phyloP scores from a whole-genome alignment of 352 stramenopile species.

The Pythium monospermum region DNA sequence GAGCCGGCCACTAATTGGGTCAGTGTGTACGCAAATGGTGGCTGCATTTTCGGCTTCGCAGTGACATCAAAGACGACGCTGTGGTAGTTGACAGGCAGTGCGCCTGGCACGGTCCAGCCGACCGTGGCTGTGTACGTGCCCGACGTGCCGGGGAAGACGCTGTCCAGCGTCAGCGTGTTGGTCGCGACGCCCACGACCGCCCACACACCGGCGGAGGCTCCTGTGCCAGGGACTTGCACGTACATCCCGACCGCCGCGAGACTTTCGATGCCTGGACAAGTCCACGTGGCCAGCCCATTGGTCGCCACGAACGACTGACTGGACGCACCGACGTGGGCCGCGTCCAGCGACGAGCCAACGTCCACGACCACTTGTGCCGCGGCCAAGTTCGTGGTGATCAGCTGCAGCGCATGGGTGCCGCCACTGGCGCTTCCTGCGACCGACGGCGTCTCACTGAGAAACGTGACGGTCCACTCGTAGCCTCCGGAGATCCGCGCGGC shows the following conservation, averaged over 20 bases:
- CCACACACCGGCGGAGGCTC: slow-evolving; percentile 36
- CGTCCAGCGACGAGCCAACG: slow-evolving; percentile 39
- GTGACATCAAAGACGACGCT: slow-evolving; percentile 27
- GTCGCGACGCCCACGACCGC: slow-evolving; percentile 36
- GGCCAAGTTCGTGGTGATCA: slow-evolving; percentile 33
- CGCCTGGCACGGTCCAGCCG: slow-evolving; percentile 62
- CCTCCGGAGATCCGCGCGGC: slow-evolving; percentile 26
- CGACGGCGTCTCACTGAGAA: slow-evolving; percentile 49
- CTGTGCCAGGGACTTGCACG: slow-evolving; percentile 33
- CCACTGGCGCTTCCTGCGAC: too few relatives aligned
- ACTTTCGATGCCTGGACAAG: slow-evolving; percentile 29
- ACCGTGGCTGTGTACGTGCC: slow-evolving; percentile 35
- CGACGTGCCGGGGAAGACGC: slow-evolving; percentile 31
- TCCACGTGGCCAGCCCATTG: slow-evolving; percentile 30
- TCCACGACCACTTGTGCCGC: slow-evolving; percentile 26
- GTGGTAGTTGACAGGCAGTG: slow-evolving; percentile 47
- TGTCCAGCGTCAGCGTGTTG: slow-evolving; percentile 50
- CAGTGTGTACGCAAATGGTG: slow-evolving; percentile 48
- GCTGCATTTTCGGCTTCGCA: neutral
- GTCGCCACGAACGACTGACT: slow-evolving; percentile 29
- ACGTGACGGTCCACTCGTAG: slow-evolving; percentile 79
- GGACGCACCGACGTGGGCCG: slow-evolving; percentile 36
- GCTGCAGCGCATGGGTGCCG: slow-evolving; percentile 34
- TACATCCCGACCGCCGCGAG: slow-evolving; percentile 51
- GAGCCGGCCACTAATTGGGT: slow-evolving; percentile 63